Evolutionary conservation across 176 grass and related monocot species (phyloP).

Genomic region (Oryza nivara): DNA sequence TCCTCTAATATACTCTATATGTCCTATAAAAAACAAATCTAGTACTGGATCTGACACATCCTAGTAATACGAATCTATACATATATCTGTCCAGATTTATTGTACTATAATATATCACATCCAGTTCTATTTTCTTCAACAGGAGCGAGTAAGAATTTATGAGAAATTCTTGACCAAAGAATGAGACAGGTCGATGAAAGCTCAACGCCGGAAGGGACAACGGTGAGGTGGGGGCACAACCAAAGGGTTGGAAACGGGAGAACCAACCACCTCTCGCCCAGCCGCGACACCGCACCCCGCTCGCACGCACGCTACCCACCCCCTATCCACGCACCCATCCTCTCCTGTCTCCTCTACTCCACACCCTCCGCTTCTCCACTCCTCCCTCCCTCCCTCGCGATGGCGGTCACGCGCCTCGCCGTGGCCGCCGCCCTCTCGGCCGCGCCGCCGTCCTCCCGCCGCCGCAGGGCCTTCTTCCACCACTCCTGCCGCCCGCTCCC

Average conservation of each 20-base stretch:
- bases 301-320: background rate
- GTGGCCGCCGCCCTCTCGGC: constrained; percentile 49
- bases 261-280: background rate
- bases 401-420: constrained; percentile 61
- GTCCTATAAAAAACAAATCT: no score
- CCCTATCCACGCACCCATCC: constrained; percentile 17
- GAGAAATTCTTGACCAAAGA: no score
- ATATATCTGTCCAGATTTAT: no score
- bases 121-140: no score
- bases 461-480: background rate
- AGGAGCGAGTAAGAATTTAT: no score
- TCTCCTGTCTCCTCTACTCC: background rate
- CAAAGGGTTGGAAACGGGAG: background rate
- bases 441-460: constrained; percentile 45
- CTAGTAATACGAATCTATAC: no score
- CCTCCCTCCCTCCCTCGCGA: constrained; percentile 25
- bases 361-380: constrained; percentile 29
- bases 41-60: no score
- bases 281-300: background rate
- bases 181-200: constrained; percentile 5
- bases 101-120: no score
- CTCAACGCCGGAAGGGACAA: constrained; percentile 21
- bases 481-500: constrained; percentile 23
- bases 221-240: background rate
- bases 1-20: no score